Conservation (phyloP, 805 yeast genomes). For the Teunomyces barrocoloradensis region DNA sequence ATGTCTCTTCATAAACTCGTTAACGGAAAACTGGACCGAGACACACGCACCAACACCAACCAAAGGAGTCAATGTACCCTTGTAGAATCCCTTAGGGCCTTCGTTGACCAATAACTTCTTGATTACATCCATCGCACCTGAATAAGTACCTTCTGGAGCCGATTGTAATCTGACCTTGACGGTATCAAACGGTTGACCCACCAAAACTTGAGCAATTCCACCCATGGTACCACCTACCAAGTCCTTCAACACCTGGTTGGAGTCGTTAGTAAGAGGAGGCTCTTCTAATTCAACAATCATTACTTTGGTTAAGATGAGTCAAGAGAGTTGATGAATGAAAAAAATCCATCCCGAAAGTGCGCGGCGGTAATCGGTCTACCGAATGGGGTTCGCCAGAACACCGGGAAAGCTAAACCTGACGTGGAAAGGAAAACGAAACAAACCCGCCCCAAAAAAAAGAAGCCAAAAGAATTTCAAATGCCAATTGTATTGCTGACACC, state of each 20-base stretch:
- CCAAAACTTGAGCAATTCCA: slow-evolving; percentile 92
- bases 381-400: neutral
- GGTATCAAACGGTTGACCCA: slow-evolving; percentile 96
- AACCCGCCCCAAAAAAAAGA: too few species aligned
- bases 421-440: neutral
- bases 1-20: slow-evolving; percentile 87
- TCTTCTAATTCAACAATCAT: slow-evolving; percentile 47
- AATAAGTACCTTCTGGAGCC: slow-evolving; percentile 72
- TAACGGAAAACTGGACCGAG: slow-evolving; percentile 92
- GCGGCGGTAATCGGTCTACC: neutral
- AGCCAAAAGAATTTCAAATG: neutral
- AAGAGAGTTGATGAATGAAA: neutral
- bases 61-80: slow-evolving; percentile 46
- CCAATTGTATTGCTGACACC: too few species aligned
- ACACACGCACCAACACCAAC: slow-evolving; percentile 90
- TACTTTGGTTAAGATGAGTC: neutral
- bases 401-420: neutral
- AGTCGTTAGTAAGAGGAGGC: slow-evolving; percentile 31
- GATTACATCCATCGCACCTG: slow-evolving; percentile 75
- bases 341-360: neutral
- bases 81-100: slow-evolving; percentile 42
- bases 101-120: slow-evolving; percentile 55
- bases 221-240: slow-evolving; percentile 90
- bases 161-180: slow-evolving; percentile 92
- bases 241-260: slow-evolving; percentile 62